These are phyloP conservation scores for Coemansia reversa DNA, from an alignment of 192 early-diverging fungal species.

Conservation along the genomic window DNA sequence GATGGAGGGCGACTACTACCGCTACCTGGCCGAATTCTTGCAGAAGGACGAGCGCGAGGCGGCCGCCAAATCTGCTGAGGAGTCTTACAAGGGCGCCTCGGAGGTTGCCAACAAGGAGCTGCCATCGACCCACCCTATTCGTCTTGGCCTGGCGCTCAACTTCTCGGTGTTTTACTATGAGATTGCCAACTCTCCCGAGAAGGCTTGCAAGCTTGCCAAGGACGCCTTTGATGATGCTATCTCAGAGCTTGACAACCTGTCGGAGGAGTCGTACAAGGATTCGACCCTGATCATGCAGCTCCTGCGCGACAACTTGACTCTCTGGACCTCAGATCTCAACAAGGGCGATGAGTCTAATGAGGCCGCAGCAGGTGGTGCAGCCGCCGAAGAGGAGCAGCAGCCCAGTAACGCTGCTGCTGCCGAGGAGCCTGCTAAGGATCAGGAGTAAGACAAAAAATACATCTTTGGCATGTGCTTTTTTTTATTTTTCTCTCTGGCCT, in stretches of 20 bases:
- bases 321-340: constrained; percentile 95
- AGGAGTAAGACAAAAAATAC: constrained; percentile 24
- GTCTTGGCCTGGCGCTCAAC: constrained; percentile 96
- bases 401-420: background rate
- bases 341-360: constrained; percentile 33
- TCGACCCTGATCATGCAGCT: constrained; percentile 99
- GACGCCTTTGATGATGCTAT: constrained; percentile 96
- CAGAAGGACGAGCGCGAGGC: constrained; percentile 80
- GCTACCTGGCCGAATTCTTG: constrained; percentile 98
- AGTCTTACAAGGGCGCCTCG: constrained; percentile 94
- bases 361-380: constrained; percentile 1
- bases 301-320: constrained; percentile 96
- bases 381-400: constrained; percentile 16
- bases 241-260: constrained; percentile 96
- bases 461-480: constrained; percentile 2
- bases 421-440: constrained; percentile 21
- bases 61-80: constrained; percentile 79
- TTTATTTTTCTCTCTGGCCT: constrained; percentile 4
- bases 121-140: constrained; percentile 97
- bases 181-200: constrained; percentile 96
- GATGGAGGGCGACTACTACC: constrained; percentile 99
- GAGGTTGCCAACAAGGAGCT: constrained; percentile 94
- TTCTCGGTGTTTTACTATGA: constrained; percentile 99
- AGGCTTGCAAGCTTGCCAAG: constrained; percentile 91
- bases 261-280: constrained; percentile 99